Base-by-base conservation (phyloP, 2,329 filamentous ascomycete genomes). In the Phaeosphaeriaceae sp. region DNA sequence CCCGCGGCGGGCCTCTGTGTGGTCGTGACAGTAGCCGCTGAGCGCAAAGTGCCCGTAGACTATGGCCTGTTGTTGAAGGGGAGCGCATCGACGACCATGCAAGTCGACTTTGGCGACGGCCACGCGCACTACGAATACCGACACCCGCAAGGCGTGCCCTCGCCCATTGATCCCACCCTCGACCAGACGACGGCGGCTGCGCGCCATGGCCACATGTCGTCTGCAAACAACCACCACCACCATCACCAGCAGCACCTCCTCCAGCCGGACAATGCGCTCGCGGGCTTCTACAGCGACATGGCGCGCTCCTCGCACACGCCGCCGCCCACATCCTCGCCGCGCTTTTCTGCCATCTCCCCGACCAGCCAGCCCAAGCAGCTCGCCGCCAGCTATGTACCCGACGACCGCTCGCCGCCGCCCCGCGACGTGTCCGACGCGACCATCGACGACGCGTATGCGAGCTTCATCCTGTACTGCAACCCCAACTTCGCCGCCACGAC, bases 391-490 rank as follows among this genome's bases (percentile, higher is more conserved):
- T 80, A 69, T 59, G 70, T 68, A 44, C 81, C 82, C 6, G 74
- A 75, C 53, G 84, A 86, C 67, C 82, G 85, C 51, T 64, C 78
- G 20, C 78, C 94, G 48, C 93, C 93, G 7, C 82, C 88, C 54
- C 86, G 85, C 62, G 81, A 88, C 60, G 88, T 96, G 27, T 88
- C 86, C 2, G 85, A 87, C 67, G 85, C 86, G 1, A 90, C 85
- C 13, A 89, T 97, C 63, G 91, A 93, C 70, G 88, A 94, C 74
- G 89, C 91, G 51, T 97, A 93, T 74, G 89, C 93, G 58, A 78
- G 83, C 65, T 97, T 97, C 75, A 91, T 97, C 68, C 83, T 97
- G 56, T 92, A 93, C 77, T 97, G 93, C 82, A 97, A 97, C 76
- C 93, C 93, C 5, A 88, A 86, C 45, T 88, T 97, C 50, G 83